Evolutionary conservation across 139 green algal species (phyloP), one percentile per base, ranked within the genome.

Genomic region (Volvox reticuliferus): DNA sequence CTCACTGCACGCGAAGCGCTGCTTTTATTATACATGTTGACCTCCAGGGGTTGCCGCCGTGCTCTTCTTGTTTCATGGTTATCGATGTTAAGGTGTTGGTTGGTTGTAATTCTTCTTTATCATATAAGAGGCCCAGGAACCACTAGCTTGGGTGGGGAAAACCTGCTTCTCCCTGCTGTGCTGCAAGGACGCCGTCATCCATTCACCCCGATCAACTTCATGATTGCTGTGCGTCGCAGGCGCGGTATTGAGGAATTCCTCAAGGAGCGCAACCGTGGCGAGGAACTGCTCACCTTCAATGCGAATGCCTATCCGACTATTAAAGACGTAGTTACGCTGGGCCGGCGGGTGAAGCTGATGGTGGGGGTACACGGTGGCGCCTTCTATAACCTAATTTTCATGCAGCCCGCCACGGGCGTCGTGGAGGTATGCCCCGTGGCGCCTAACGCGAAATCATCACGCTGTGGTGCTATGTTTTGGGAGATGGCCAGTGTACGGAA

Each of bases 321-420:
- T 0, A 20, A 32, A 16, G 79, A 67, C 13, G 24, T 84, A 3
- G 37, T 68, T 18, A 32, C 33, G 12, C 24, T 68, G 24, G 26
- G 36, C 22, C 20, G 24, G 36, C 37, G 37, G 1, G 36, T 84
- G 19, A 84, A 84, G 36, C 79, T 84, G 79, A 68, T 84, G 36
- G 37, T 84, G 79, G 79, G 79, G n/a, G 79, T 68, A 5, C 79
- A 84, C 35, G 79, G 79, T 12, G 79, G 79, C 37, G 36, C 79
- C 22, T 50, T 84, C 19, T 68, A 84, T 50, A 84, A 84, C 79
- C 20, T 69, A 3, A 50, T 50, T 19, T 68, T 84, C 79, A 84
- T 84, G 79, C 26, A 44, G 79, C 79, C 79, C 37, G 79, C 37
- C 17, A 84, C 79, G 12, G 79, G 37, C 36, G 21, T 84, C 0